A percentile compares a stretch with the other conserved stretches of the same genome.
phyloP scores from a whole-genome alignment of 1,284 basidiomycete species.

The Volvariella volvacea region DNA sequence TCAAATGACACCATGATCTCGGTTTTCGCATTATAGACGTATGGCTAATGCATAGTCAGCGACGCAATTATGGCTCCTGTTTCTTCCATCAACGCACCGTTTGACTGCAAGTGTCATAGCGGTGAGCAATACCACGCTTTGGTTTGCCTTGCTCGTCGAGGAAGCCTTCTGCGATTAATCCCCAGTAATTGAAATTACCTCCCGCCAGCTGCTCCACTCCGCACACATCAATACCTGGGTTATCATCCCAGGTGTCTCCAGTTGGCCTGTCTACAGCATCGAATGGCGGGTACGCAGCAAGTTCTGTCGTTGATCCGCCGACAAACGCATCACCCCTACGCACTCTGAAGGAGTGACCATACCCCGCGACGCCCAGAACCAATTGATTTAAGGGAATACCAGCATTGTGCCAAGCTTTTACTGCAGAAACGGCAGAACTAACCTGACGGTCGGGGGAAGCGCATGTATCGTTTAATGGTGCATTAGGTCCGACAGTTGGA shows the following conservation, averaged over 20 bases:
- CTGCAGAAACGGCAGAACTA: conserved; percentile 75
- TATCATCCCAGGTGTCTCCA: conserved; percentile 55
- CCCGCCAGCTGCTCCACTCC: conserved; percentile 34
- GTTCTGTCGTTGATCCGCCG: conserved; percentile 18
- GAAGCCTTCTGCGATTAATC: conserved; percentile 48
- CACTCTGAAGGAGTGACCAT: conserved; percentile 64
- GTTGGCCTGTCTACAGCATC: conserved; percentile 35
- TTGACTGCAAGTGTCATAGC: conserved; percentile 60
- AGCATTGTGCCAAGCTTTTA: conserved; percentile 68
- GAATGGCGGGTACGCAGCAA: conserved; percentile 50
- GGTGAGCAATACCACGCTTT: conserved; percentile 39
- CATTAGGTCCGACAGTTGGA: conserved; percentile 67
- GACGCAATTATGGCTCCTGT: too few relatives aligned
- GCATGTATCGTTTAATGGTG: conserved; percentile 79
- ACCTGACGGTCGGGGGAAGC: conserved; percentile 50
- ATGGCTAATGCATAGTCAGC: conserved; percentile 40
- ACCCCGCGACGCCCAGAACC: conserved; percentile 71
- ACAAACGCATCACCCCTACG: conserved; percentile 32
- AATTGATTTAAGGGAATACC: conserved; percentile 70
- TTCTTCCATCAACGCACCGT: too few relatives aligned
- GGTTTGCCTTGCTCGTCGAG: conserved; percentile 45
- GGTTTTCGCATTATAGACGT: conserved; percentile 50
- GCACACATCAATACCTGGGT: conserved; percentile 44
- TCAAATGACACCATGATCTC: conserved; percentile 65
- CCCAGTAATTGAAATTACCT: conserved; percentile 57